phyloP scores from a whole-genome alignment of 192 early-diverging fungal genomes.

The Geranomyces variabilis region DNA sequence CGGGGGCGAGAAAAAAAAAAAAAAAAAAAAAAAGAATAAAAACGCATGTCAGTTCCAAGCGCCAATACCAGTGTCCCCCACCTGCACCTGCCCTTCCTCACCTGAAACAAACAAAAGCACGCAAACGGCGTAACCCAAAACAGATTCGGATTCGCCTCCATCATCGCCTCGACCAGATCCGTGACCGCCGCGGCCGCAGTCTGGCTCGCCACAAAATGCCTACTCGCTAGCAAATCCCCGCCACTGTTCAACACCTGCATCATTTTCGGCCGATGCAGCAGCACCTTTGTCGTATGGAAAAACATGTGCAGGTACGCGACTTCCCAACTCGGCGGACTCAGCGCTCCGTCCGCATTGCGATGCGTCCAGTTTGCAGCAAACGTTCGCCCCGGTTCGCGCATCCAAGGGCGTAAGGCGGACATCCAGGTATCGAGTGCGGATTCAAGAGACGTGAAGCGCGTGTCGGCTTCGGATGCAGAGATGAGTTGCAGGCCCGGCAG shows the following conservation, averaged over 20 bases:
- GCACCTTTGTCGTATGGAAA: constrained; percentile 41
- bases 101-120: constrained; percentile 41
- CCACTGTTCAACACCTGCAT: constrained; percentile 29
- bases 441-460: constrained; percentile 38
- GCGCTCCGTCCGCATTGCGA: neutral
- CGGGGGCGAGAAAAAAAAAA: neutral
- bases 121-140: constrained; percentile 38
- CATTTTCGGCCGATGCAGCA: constrained; percentile 51
- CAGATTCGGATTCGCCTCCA: constrained; percentile 33
- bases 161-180: constrained; percentile 25
- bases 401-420: constrained; percentile 35
- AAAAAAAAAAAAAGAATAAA: neutral
- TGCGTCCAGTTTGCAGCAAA: constrained; percentile 38
- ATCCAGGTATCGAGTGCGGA: constrained; percentile 41
- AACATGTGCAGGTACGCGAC: constrained; percentile 43
- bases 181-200: constrained; percentile 16
- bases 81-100: neutral
- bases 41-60: too few relatives aligned
- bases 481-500: constrained; percentile 25
- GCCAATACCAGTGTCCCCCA: too few relatives aligned
- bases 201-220: constrained; percentile 29
- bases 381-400: constrained; percentile 14
- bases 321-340: constrained; percentile 24
- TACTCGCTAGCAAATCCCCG: neutral
- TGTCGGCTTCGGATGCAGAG: constrained; percentile 28